phyloP scores from a whole-genome alignment of 345 rosid species.

The Sisymbrium irio region DNA sequence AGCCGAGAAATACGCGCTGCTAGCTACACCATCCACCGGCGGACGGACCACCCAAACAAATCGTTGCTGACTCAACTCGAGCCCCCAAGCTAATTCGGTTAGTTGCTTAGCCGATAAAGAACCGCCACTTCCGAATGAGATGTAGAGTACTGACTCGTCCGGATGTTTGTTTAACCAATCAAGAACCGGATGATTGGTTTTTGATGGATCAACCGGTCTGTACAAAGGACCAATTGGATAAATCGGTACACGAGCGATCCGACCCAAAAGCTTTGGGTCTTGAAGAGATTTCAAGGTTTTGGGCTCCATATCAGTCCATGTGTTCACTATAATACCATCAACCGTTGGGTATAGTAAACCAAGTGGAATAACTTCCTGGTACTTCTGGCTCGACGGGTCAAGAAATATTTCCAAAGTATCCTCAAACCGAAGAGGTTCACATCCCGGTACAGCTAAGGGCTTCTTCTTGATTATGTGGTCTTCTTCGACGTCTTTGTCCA shows the following conservation, averaged over 20 bases:
- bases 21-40: neutral
- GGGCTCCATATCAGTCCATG: conserved; percentile 20
- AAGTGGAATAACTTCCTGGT: neutral
- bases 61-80: conserved; percentile 20
- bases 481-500: conserved; percentile 9
- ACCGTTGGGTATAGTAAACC: neutral
- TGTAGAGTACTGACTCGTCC: conserved; percentile 44
- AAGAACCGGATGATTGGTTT: neutral
- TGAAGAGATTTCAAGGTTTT: conserved; percentile 14
- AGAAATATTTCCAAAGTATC: conserved; percentile 40
- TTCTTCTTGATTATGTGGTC: conserved; percentile 22
- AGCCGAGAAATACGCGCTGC: neutral
- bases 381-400: conserved; percentile 20
- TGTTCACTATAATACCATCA: conserved; percentile 24
- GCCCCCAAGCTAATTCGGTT: conserved; percentile 24
- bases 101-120: conserved; percentile 9
- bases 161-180: conserved; percentile 57
- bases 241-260: conserved; percentile 17
- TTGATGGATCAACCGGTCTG: neutral
- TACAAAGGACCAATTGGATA: conserved; percentile 22
- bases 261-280: neutral
- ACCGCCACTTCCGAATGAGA: conserved; percentile 72
- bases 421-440: conserved; percentile 40
- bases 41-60: conserved; percentile 25
- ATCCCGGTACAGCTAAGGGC: conserved; percentile 46